Conservation (phyloP, 257 asterid species). For the Rehmannia glutinosa region DNA sequence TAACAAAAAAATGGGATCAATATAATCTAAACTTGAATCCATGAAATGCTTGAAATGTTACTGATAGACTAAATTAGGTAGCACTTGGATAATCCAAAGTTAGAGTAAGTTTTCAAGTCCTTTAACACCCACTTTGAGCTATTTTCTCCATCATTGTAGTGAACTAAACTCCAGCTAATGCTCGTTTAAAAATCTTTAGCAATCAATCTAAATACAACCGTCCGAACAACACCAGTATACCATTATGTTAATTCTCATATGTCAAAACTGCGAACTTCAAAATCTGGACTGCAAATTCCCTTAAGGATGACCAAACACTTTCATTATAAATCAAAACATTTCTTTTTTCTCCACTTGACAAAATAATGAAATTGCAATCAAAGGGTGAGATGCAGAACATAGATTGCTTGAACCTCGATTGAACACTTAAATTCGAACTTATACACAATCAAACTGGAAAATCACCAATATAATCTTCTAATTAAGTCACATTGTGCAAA, state of each 20-base stretch:
- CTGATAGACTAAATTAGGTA: neutral
- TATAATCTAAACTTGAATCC: neutral
- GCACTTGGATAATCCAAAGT: neutral
- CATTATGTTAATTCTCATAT: neutral
- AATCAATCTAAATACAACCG: neutral
- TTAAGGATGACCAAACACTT: too few relatives aligned
- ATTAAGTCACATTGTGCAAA: too few relatives aligned
- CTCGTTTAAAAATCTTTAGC: too few relatives aligned
- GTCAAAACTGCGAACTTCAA: neutral
- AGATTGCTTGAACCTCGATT: neutral
- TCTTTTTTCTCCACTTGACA: neutral
- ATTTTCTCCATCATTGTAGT: too few relatives aligned
- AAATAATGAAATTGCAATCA: neutral
- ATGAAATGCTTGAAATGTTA: neutral
- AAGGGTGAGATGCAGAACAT: neutral
- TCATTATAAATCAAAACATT: neutral
- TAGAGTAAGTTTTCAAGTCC: neutral
- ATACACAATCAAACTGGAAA: neutral
- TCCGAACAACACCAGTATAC: neutral
- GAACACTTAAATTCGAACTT: neutral
- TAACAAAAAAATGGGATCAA: neutral
- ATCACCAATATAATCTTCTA: neutral
- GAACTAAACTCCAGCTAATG: too few relatives aligned
- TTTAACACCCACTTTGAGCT: neutral
- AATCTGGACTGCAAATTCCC: neutral